Evolutionary conservation across 805 yeast species (phyloP).

Genomic region (Candida xiaguanensis): DNA sequence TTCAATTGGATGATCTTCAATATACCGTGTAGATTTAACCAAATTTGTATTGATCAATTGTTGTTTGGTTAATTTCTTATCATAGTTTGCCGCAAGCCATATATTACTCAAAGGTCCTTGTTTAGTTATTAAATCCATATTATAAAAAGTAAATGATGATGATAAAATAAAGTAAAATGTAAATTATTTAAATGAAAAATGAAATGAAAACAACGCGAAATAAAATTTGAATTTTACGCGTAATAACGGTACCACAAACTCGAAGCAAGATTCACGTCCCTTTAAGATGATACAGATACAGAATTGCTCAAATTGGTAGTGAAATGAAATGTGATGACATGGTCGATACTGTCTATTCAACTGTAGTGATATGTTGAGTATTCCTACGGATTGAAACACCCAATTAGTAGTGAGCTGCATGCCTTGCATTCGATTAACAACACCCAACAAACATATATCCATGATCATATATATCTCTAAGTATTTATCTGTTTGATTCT

Average conservation of each 20-base stretch:
- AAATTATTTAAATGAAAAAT: neutral
- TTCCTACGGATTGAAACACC: too few relatives aligned
- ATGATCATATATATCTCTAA: too few relatives aligned
- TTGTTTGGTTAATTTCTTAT: constrained; percentile 66
- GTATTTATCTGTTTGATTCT: too few relatives aligned
- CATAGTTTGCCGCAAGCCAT: constrained; percentile 91
- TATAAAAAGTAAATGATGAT: neutral
- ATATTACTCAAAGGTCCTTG: constrained; percentile 86
- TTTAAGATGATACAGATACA: too few relatives aligned
- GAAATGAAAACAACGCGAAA: constrained; percentile 3
- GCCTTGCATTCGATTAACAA: too few relatives aligned
- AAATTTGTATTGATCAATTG: constrained; percentile 73
- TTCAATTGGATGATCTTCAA: constrained; percentile 7
- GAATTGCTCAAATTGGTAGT: too few relatives aligned
- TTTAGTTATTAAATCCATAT: constrained; percentile 43
- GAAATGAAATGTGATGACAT: too few relatives aligned
- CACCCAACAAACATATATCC: too few relatives aligned
- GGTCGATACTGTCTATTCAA: too few relatives aligned
- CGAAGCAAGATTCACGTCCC: too few relatives aligned
- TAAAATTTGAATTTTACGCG: neutral
- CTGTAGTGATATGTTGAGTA: too few relatives aligned
- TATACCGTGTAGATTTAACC: constrained; percentile 42
- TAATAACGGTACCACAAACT: neutral
- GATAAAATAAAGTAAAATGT: neutral
- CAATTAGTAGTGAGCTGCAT: too few relatives aligned